A percentile compares a stretch with the other conserved stretches of the same genome.
Conservation (phyloP, 2,329 filamentous ascomycete species). For the Neofusicoccum sp. region DNA sequence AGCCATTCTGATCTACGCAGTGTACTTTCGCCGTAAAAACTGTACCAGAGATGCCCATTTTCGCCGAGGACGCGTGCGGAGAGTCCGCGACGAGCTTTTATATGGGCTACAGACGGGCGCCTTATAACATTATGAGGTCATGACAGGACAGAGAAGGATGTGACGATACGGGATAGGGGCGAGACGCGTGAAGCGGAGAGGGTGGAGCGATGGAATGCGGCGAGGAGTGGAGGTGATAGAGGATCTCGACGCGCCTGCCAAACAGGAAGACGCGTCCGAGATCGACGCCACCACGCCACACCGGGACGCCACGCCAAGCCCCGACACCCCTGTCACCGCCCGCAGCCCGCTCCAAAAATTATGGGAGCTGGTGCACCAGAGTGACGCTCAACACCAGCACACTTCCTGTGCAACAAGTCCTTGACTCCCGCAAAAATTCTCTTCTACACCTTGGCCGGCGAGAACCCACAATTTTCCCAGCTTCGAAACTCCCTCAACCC, state of each 20-base stretch:
- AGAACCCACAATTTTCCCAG: background rate
- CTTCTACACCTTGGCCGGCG: background rate
- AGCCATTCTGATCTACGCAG: conserved; percentile 19
- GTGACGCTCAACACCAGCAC: conserved; percentile 11
- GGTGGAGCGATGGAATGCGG: conserved; percentile 2
- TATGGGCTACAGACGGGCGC: background rate
- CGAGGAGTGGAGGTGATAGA: conserved; percentile 4
- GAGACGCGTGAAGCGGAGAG: conserved; percentile 1
- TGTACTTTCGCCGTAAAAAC: background rate
- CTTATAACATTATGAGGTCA: background rate
- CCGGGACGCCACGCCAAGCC: background rate
- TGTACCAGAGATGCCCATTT: conserved; percentile 42
- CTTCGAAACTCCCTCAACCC: background rate
- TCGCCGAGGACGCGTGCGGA: conserved; percentile 17
- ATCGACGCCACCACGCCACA: background rate
- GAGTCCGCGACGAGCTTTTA: background rate
- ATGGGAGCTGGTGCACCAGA: too few relatives aligned
- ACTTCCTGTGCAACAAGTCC: background rate
- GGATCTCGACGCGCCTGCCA: conserved; percentile 12
- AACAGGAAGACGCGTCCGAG: conserved; percentile 2
- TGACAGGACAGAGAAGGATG: background rate
- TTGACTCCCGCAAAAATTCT: background rate
- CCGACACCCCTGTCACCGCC: background rate
- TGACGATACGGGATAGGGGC: background rate
- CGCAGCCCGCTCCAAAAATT: conserved; percentile 5